Base-by-base conservation (phyloP, 192 early-diverging fungal genomes). In the Umbelopsis ramanniana region DNA sequence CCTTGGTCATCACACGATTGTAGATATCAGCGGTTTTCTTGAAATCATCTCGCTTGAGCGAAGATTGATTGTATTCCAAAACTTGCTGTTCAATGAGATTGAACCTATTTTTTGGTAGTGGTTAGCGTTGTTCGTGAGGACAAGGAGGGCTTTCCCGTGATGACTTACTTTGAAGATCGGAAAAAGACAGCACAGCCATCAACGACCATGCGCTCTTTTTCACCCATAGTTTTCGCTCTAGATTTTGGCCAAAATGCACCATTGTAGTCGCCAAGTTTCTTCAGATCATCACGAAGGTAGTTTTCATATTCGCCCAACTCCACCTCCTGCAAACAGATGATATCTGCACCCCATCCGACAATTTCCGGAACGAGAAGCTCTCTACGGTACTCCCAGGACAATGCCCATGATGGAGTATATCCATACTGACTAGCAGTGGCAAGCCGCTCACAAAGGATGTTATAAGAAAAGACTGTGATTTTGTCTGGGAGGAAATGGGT, bases 151-250 rank as follows among this genome's bases (percentile, higher is more conserved):
- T 3, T 24, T 35, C 9, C 6, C 7, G 35, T 35, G 23, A 21
- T 10, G 7, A 67, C 86, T 52, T 87, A 94, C 92, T 94, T 97
- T 57, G 87, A 84, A 68, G 87, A 66, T 73, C 93, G 94, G 84
- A 88, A 99, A 76, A 99, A 97, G 2, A 90, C 97, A 17, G 95
- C 97, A 80, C 97, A 99, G 8, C 97, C 97, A 79, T 99, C 97
- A 2, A 99, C 97, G 33, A 79, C 77, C 67, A 89, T 81, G 55
- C 92, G 89, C 72, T 97, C 95, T 72, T 88, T 90, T 72, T 97
- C 96, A 66, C 84, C 78, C 96, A 99, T 99, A 4, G 95, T 97
- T 72, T 94, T 88, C 40, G 95, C 92, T 45, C 97, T 87, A 57
- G 96, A 95, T 81, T 99, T 99, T 75, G 94, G 94, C 87, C 86